These are phyloP conservation scores for Rosa chinensis DNA, from an alignment of 306 rosid genomes.

Conservation along the genomic window DNA sequence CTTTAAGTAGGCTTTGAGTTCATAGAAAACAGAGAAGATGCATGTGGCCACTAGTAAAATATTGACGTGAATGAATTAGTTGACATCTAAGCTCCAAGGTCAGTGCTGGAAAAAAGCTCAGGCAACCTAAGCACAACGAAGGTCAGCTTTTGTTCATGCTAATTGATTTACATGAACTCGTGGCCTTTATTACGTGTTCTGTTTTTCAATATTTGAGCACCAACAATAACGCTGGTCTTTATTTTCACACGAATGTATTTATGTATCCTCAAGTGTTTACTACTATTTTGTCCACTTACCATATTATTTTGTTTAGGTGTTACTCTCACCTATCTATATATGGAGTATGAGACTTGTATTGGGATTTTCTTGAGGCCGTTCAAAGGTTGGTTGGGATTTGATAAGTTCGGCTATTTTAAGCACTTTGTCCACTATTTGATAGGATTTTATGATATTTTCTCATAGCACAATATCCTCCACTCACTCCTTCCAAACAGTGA, in stretches of 20 bases:
- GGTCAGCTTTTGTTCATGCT: not conserved
- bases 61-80: constrained; percentile 1
- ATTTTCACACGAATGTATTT: not conserved
- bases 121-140: not conserved
- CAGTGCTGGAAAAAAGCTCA: not conserved
- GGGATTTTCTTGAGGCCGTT: not conserved
- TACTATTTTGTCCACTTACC: constrained; percentile 4
- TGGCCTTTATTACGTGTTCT: not conserved
- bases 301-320: not conserved
- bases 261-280: not conserved
- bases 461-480: not conserved
- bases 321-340: not conserved
- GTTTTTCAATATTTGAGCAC: not conserved
- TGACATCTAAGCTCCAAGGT: not conserved
- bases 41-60: constrained; percentile 13
- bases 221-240: not conserved
- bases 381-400: not conserved
- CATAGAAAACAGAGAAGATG: constrained; percentile 15
- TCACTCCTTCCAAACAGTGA: not conserved
- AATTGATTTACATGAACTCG: not conserved
- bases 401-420: not conserved
- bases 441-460: not conserved
- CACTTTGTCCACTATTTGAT: not conserved
- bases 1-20: not conserved
- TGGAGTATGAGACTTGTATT: not conserved